Conservation (phyloP, 139 green algal genomes). For the Volvox africanus region DNA sequence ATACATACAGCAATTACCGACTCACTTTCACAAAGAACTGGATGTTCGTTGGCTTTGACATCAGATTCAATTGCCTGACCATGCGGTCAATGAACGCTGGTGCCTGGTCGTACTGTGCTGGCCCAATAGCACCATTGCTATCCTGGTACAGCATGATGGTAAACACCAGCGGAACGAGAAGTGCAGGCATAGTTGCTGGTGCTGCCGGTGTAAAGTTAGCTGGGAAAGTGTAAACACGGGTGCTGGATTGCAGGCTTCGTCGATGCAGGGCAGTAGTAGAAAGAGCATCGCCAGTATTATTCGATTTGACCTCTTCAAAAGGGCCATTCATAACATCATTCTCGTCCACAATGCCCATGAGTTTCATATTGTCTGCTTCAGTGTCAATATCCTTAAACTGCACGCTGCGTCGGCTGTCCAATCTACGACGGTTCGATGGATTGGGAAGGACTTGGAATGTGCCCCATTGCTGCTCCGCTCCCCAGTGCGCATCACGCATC, state of each 20-base stretch:
- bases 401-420: too few relatives aligned
- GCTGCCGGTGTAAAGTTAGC: background rate
- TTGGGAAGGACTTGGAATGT: too few relatives aligned
- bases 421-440: too few relatives aligned
- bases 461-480: too few relatives aligned
- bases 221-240: background rate
- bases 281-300: too few relatives aligned
- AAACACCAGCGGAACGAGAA: constrained; percentile 4
- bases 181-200: background rate
- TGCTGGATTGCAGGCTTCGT: background rate
- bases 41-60: constrained; percentile 30
- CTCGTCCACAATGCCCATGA: too few relatives aligned
- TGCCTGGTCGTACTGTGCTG: background rate
- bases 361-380: too few relatives aligned
- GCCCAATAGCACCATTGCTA: background rate
- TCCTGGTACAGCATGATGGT: constrained; percentile 39
- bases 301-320: too few relatives aligned
- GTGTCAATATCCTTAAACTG: too few relatives aligned
- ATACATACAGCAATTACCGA: too few relatives aligned
- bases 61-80: background rate
- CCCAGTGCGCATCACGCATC: background rate
- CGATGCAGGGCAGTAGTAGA: too few relatives aligned
- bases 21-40: constrained; percentile 39
- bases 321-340: too few relatives aligned
- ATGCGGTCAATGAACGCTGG: background rate